Evolutionary conservation across 768 basidiomycete species (phyloP).

Genomic region (Hirschioporus abietinus): DNA sequence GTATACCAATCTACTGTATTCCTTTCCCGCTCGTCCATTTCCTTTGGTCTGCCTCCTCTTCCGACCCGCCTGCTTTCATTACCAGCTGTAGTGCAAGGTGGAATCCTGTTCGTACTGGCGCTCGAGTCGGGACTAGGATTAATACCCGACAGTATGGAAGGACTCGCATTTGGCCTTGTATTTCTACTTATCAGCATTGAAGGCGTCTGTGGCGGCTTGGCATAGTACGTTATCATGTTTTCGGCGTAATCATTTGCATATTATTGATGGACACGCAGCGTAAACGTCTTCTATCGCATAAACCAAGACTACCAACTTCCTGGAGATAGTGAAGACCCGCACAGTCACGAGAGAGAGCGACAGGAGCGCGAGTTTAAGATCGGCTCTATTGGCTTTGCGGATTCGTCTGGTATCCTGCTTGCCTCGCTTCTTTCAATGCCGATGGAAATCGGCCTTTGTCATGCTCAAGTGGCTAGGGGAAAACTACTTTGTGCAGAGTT

Average conservation of each 20-base stretch:
- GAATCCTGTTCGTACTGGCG: constrained; percentile 56
- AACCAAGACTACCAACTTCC: constrained; percentile 64
- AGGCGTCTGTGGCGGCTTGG: constrained; percentile 88
- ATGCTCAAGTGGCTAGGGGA: constrained; percentile 61
- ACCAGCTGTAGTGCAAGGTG: constrained; percentile 70
- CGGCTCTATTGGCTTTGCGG: constrained; percentile 82
- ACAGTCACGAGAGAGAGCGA: constrained; percentile 42
- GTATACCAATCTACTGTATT: constrained; percentile 91
- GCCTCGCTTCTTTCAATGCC: constrained; percentile 67
- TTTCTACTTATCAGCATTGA: constrained; percentile 81
- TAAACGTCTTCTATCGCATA: constrained; percentile 81
- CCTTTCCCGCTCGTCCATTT: constrained; percentile 86
- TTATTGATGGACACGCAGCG: constrained; percentile 37
- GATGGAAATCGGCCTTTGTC: constrained; percentile 73
- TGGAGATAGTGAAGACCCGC: constrained; percentile 36
- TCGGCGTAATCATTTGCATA: constrained; percentile 13
- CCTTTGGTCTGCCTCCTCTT: constrained; percentile 76
- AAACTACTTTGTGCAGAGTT: constrained; percentile 65
- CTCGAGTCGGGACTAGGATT: constrained; percentile 67
- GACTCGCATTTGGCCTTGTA: constrained; percentile 53
- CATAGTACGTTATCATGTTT: constrained; percentile 60
- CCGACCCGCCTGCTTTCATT: constrained; percentile 62
- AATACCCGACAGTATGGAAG: constrained; percentile 41
- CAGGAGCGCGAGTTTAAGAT: constrained; percentile 89
- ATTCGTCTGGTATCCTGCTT: constrained; percentile 65